Evolutionary conservation across 495 filamentous ascomycete species (phyloP).

Genomic region (Hyaloscypha finlandica): DNA sequence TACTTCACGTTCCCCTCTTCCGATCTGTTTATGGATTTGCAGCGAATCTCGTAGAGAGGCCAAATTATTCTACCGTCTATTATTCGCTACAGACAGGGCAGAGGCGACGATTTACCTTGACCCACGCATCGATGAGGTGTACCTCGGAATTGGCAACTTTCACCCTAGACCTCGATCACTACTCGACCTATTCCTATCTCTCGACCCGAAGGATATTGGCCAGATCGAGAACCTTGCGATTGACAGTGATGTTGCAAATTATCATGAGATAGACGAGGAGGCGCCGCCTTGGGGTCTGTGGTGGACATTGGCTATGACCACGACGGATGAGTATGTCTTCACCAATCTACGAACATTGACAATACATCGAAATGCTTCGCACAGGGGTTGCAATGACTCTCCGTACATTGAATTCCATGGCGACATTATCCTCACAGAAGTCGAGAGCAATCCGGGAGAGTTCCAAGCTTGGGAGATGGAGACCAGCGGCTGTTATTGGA

Average conservation of each 20-base stretch:
- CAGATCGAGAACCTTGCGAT: not conserved
- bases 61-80: not conserved
- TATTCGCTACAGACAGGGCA: not conserved
- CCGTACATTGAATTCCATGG: not conserved
- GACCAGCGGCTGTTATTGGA: not conserved
- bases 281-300: not conserved
- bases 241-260: not conserved
- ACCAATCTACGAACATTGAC: not conserved
- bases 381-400: not conserved
- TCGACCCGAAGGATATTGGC: not conserved
- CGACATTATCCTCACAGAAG: not conserved
- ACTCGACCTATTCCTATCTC: not conserved
- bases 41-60: not conserved
- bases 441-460: not conserved
- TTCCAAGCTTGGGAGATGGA: not conserved
- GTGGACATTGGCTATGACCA: not conserved
- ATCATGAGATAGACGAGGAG: not conserved
- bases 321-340: not conserved
- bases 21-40: not conserved
- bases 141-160: not conserved
- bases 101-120: not conserved
- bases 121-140: not conserved
- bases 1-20: not conserved
- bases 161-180: not conserved
- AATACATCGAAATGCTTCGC: not conserved